A percentile compares a stretch with the other conserved stretches of the same genome.
These are phyloP conservation scores for Boletus barrowsii DNA, from an alignment of 768 basidiomycete genomes.

Conservation along the genomic window DNA sequence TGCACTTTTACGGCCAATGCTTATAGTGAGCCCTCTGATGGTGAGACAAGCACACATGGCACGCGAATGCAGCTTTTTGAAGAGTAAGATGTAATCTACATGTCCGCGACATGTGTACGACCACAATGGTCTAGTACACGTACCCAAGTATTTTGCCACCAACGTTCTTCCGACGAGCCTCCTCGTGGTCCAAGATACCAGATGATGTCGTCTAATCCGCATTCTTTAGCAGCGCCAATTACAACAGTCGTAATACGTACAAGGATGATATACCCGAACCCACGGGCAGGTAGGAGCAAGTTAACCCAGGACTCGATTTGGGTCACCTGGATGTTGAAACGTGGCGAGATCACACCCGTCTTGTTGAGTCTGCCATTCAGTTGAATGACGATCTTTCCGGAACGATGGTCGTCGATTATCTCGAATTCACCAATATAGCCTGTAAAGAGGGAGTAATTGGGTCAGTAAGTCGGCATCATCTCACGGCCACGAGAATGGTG, in stretches of 20 bases:
- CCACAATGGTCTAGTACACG: conserved; percentile 61
- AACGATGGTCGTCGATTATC: conserved; percentile 97
- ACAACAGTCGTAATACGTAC: conserved; percentile 41
- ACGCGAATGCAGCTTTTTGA: conserved; percentile 6
- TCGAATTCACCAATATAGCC: conserved; percentile 99
- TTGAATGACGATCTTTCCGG: conserved; percentile 97
- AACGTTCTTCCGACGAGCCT: conserved; percentile 97
- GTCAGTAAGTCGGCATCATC: neutral
- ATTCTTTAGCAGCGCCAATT: neutral
- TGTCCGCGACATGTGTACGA: conserved; percentile 1
- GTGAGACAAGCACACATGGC: neutral
- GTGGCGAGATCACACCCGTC: conserved; percentile 99
- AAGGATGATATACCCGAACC: conserved; percentile 94
- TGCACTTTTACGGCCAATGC: no score
- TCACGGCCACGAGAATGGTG: neutral
- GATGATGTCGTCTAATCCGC: conserved; percentile 82
- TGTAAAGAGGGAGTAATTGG: conserved; percentile 26
- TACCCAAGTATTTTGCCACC: conserved; percentile 95
- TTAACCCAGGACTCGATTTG: conserved; percentile 98
- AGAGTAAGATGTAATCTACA: conserved; percentile 24
- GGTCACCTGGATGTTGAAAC: conserved; percentile 92
- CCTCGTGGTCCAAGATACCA: conserved; percentile 98
- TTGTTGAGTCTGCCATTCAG: conserved; percentile 99
- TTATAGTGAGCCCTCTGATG: neutral
- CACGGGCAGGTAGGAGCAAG: conserved; percentile 92